Base-by-base conservation (phyloP, 208 protist genomes). In the Leishmania amazonensis region DNA sequence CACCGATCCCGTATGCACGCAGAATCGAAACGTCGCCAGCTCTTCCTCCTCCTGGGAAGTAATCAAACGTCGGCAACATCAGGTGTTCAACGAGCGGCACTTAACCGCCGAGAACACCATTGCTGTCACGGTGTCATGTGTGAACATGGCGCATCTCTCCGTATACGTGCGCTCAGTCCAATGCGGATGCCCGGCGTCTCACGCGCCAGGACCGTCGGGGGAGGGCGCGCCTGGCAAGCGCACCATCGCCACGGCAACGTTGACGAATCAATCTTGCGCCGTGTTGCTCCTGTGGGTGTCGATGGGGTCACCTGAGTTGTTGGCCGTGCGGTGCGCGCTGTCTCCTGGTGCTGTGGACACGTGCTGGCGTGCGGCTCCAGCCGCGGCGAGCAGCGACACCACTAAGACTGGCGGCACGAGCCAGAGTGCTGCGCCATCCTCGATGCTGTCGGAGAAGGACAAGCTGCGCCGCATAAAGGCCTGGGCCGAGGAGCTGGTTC, bases 141-240 rank as follows among this genome's bases (percentile, higher is more conserved):
- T 86, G 9, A 93, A 92, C 60, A n/a, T 80, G n/a, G 80, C 81
- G 0, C 89, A 94, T 83, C 65, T 96, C 15, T 89, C 89, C 57
- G 92, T 89, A 21, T 65, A 89, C 35, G 89, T 96, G 54, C 45
- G 49, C 38, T 40, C 81, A 42, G 88, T 94, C 51, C 74, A 85
- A 54, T 89, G 83, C 38, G 90, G 92, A 28, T 83, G 77, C 77
- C 17, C 60, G 38, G 81, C 73, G 19, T 73, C 68, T 13, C 78
- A 92, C 74, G 17, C 62, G 1, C 53, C 42, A 47, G 79, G 81
- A 7, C 58, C 64, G 38, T 40, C 58, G 31, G 76, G 72, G 7
- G 19, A 57, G 8, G 75, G 75, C 19, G 2, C 11, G 17, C 75
- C 84, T 4, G 80, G 74, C 11, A 64, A 68, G 40, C 80, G 81